phyloP scores from a whole-genome alignment of 2,329 filamentous ascomycete genomes.

The Atkinsonella texensis region DNA sequence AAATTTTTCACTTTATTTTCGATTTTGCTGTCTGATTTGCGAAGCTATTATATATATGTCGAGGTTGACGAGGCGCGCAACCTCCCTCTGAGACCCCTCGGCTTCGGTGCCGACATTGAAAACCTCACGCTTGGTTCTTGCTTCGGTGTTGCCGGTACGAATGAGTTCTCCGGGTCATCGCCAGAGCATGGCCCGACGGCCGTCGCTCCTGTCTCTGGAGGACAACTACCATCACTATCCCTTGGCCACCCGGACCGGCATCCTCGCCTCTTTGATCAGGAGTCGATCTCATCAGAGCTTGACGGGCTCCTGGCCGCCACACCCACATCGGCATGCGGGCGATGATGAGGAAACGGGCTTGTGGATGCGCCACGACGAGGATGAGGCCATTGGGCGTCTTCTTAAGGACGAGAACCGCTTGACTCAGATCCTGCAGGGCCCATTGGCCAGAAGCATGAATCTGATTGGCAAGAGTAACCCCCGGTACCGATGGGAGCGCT shows the following conservation, averaged over 20 bases:
- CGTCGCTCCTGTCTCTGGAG: constrained; percentile 21
- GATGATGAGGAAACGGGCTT: constrained; percentile 22
- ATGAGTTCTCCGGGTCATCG: constrained; percentile 20
- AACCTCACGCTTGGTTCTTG: background rate
- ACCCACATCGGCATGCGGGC: constrained; percentile 9
- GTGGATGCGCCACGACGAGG: constrained; percentile 17
- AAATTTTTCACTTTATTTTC: background rate
- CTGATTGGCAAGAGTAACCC: constrained; percentile 84
- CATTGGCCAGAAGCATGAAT: constrained; percentile 69
- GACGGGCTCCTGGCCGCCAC: constrained; percentile 14
- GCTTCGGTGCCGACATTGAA: background rate
- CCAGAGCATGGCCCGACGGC: constrained; percentile 16
- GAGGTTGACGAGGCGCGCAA: background rate
- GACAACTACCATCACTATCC: constrained; percentile 20
- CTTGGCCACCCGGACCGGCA: constrained; percentile 24
- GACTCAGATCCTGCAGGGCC: constrained; percentile 47
- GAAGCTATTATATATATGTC: background rate
- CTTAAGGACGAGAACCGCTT: constrained; percentile 46
- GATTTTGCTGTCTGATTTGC: background rate
- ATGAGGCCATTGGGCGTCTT: constrained; percentile 33
- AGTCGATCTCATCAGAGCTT: constrained; percentile 25
- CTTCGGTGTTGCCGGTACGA: background rate
- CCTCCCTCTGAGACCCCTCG: background rate
- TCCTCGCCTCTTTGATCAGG: constrained; percentile 26
- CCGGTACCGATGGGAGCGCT: constrained; percentile 73